A percentile compares a stretch with the other conserved stretches of the same genome.
phyloP scores from a whole-genome alignment of 768 basidiomycete genomes.

The Tulasnella sp. region DNA sequence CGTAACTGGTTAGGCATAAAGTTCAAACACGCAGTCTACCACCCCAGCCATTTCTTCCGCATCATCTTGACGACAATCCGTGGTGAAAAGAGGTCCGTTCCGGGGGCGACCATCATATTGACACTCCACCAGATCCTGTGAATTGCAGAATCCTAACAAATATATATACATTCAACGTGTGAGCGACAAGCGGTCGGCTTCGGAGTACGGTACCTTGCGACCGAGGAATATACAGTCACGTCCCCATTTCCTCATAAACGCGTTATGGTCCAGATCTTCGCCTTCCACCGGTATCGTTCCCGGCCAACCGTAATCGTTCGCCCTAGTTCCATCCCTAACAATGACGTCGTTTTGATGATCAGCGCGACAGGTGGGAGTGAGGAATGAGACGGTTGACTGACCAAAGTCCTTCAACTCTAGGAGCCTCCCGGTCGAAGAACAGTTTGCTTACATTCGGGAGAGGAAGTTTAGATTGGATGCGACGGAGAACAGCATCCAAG shows the following conservation, averaged over 20 bases:
- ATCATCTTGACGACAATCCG: not conserved
- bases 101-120: conserved; percentile 1
- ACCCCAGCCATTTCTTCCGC: not conserved
- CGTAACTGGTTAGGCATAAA: no score
- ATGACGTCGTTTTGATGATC: no score
- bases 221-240: not conserved
- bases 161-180: not conserved
- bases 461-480: not conserved
- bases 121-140: not conserved
- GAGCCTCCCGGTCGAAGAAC: not conserved
- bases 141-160: not conserved
- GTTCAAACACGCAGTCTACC: conserved; percentile 2
- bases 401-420: not conserved
- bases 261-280: not conserved
- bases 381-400: not conserved
- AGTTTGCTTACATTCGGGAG: not conserved
- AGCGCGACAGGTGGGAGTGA: not conserved
- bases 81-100: conserved; percentile 10
- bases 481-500: not conserved
- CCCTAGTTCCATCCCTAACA: not conserved
- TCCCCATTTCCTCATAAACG: not conserved
- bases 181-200: not conserved
- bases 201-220: not conserved
- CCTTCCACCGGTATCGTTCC: not conserved
- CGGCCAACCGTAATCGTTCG: not conserved